Conservation (phyloP, 2,329 filamentous ascomycete species). For the Dactylellina cionopaga region DNA sequence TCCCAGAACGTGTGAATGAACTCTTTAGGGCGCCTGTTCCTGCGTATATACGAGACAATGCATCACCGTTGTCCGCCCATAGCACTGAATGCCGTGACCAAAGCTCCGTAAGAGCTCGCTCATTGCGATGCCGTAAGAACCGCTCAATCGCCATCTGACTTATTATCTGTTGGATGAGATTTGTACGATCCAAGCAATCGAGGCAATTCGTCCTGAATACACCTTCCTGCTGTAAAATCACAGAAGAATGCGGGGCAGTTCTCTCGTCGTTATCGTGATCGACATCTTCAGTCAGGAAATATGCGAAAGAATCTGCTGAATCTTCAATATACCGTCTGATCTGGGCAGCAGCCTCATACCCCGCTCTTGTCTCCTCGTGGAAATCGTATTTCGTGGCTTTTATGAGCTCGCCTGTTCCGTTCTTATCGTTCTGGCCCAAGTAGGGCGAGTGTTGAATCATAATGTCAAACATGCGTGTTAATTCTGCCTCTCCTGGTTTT, state of each 20-base stretch:
- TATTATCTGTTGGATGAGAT: conserved; percentile 93
- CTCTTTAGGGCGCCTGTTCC: conserved; percentile 95
- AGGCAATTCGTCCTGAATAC: conserved; percentile 95
- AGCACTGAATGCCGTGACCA: conserved; percentile 91
- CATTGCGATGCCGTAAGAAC: conserved; percentile 78
- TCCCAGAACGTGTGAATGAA: conserved; percentile 91
- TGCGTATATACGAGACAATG: conserved; percentile 92
- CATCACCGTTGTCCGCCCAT: conserved; percentile 98
- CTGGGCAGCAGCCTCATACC: conserved; percentile 88
- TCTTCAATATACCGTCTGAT: conserved; percentile 81
- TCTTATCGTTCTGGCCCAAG: conserved; percentile 69
- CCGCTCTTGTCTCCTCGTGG: conserved; percentile 90
- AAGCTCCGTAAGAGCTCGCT: conserved; percentile 79
- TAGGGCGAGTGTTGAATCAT: conserved; percentile 80
- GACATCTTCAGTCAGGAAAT: conserved; percentile 81
- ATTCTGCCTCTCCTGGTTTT: conserved; percentile 84
- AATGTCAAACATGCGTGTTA: conserved; percentile 80
- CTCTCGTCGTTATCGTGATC: conserved; percentile 66
- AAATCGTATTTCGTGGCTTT: conserved; percentile 92
- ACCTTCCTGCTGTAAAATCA: conserved; percentile 91
- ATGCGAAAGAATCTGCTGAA: conserved; percentile 89
- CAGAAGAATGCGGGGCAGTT: conserved; percentile 62
- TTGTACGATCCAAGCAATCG: conserved; percentile 94
- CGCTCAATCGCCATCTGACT: conserved; percentile 90
- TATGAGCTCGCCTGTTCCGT: conserved; percentile 71